phyloP scores from a whole-genome alignment of 2,329 filamentous ascomycete genomes.

The Colletotrichum trifolii region DNA sequence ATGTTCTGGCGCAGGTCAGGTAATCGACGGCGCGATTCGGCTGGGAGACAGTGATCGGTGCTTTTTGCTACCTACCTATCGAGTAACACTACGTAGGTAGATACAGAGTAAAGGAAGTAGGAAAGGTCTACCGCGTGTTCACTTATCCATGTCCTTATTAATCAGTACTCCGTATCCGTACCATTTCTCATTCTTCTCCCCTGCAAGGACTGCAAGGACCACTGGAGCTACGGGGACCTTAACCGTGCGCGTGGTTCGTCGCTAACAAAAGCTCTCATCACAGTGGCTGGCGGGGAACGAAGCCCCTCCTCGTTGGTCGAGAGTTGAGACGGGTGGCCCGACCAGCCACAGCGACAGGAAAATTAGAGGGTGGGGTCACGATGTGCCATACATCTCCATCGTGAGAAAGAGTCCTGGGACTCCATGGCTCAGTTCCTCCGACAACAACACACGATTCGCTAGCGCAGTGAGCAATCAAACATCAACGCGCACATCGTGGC shows the following conservation, averaged over 20 bases:
- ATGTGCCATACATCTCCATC: neutral
- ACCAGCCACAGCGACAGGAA: slow-evolving; percentile 22
- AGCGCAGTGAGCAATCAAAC: slow-evolving; percentile 21
- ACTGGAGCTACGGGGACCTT: slow-evolving; percentile 27
- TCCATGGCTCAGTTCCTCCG: no score
- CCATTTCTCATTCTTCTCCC: neutral
- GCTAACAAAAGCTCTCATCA: slow-evolving; percentile 10
- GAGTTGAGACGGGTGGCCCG: slow-evolving; percentile 7
- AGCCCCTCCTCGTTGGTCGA: slow-evolving; percentile 23
- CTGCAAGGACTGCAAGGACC: slow-evolving; percentile 27
- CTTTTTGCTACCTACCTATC: no score
- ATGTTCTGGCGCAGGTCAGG: no score
- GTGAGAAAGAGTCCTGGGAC: no score
- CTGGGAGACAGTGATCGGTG: no score
- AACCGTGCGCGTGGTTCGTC: slow-evolving; percentile 45
- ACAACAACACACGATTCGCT: neutral
- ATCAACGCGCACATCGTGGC: slow-evolving; percentile 2
- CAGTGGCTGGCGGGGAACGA: slow-evolving; percentile 1
- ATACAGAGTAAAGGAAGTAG: no score
- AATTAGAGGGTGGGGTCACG: slow-evolving; percentile 3
- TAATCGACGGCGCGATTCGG: no score
- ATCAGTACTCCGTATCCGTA: neutral
- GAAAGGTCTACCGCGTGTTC: no score
- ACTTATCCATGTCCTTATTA: no score
- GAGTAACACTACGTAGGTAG: no score